Base-by-base conservation (phyloP, 2,329 filamentous ascomycete species). In the Macrophomina pseudophaseolina region DNA sequence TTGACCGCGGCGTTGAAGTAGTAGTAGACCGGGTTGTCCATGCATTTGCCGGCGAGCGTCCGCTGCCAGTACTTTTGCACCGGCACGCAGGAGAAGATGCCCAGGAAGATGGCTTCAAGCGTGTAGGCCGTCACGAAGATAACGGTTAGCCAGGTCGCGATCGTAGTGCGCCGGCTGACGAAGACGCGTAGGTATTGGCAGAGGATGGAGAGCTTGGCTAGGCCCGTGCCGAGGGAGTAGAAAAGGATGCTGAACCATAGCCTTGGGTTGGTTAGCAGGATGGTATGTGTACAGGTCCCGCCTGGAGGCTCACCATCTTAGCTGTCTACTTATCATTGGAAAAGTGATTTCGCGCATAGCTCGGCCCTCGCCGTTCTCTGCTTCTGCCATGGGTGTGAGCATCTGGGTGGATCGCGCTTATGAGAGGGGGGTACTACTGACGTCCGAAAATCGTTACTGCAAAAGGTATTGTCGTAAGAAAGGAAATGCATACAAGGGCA, bases 81-180 rank as follows among this genome's bases (percentile, higher is more conserved):
- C 0, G 78, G 78, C 5, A 75, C 49, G 46, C 77, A 79, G 59
- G 75, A 74, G 32, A 79, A 74, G 2, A 74, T 73, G 2, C 73
- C 72, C 51, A 78, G 66, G 38, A 79, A 73, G 0, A 74, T 74
- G 68, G 71, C 42, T 54, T 35, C n/a, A 7, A 68, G 59, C 5
- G 70, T 35, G 68, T 69, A 71, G 2, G 67, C 23, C 14, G 67
- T 53, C 7, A 67, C 62, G 48, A 64, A 44, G 14, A 38, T 64
- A n/a, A 42, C 42, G 5, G 69, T 40, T 6, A 69, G 18, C 42
- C 68, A 51, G 30, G 70, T 71, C 0, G 68, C 67, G n/a, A 68
- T 44, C 46, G 56, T 66, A 42, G 70, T 70, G 9, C 64, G 58
- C 14, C 66, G 69, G 16, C 38, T 65, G 35, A 68, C 69, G 66